Base-by-base conservation (phyloP, 2,329 filamentous ascomycete genomes). In the Nothophoma quercina region DNA sequence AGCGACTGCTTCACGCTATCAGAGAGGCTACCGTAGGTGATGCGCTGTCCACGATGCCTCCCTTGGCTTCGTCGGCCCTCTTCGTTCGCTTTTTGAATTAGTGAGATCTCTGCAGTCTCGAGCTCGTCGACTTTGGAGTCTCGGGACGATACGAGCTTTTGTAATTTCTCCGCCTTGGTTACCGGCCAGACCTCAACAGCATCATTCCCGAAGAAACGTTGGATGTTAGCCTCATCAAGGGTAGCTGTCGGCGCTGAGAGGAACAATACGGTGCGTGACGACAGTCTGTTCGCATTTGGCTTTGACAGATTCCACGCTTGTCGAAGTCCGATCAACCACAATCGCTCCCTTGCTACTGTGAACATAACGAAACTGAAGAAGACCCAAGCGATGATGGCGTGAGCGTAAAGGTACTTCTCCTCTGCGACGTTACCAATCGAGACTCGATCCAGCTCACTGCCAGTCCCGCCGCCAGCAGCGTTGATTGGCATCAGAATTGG, bases 291-390 rank as follows among this genome's bases (percentile, higher is more conserved):
- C 45, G 91, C 84, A 71, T 96, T 96, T 39, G 90, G 81, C 9
- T 92, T 91, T 9, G 91, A 93, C 48, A 96, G 84, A 32, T 96
- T 85, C 76, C 96, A 97, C 0, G 93, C 93, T 76, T 98, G 93
- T 58, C 93, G 89, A 43, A 98, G 77, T 68, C 96, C 96, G 79
- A 97, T 89, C 75, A 91, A 96, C 82, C 88, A 96, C 64, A 98
- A 89, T 70, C 86, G 88, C 75, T 98, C 93, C 51, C 93, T 85
- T 49, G 92, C 89, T 58, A 98, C 85, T 68, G 91, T 88, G 76
- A 90, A 95, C 73, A 98, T 88, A 60, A 98, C 82, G 70, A 98
- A 98, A 36, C 85, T 77, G 73, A 89, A 92, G 76, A 91, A 98
- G 41, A 93, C 74, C 85, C 91, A 96, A 1, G 88, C 86, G 45